phyloP scores from a whole-genome alignment of 2,329 filamentous ascomycete species.

The Nothophoma quercina region DNA sequence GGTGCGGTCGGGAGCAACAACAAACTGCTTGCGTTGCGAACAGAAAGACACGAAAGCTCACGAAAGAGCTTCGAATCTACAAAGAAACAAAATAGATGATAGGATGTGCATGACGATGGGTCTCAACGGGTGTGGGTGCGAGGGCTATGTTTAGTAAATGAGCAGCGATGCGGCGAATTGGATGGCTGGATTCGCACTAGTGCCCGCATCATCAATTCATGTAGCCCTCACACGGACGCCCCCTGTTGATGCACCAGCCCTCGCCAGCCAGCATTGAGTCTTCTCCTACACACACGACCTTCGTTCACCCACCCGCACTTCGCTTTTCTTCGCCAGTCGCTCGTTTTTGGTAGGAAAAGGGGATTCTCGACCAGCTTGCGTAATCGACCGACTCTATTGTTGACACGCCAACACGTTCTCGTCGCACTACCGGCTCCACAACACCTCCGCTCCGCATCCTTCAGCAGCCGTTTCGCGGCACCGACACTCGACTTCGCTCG shows the following conservation, averaged over 20 bases:
- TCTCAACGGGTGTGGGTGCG: slow-evolving; percentile 15
- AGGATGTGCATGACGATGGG: slow-evolving; percentile 18
- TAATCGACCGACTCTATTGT: slow-evolving; percentile 29
- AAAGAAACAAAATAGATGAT: slow-evolving; percentile 5
- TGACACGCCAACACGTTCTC: slow-evolving; percentile 37
- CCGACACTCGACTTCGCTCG: slow-evolving; percentile 7
- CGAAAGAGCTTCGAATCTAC: slow-evolving; percentile 1
- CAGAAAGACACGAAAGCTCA: background rate
- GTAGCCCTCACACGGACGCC: slow-evolving; percentile 11
- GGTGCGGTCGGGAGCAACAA: background rate
- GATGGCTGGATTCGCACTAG: slow-evolving; percentile 10
- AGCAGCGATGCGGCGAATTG: slow-evolving; percentile 17
- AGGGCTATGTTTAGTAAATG: slow-evolving; percentile 15
- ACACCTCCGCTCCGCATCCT: slow-evolving; percentile 23
- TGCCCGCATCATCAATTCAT: slow-evolving; percentile 18
- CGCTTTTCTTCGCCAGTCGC: slow-evolving; percentile 44
- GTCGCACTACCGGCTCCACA: slow-evolving; percentile 32
- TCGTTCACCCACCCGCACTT: slow-evolving; percentile 8
- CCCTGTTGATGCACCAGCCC: slow-evolving; percentile 19
- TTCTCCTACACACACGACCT: slow-evolving; percentile 1
- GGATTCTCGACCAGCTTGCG: slow-evolving; percentile 17
- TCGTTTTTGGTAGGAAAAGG: slow-evolving; percentile 43
- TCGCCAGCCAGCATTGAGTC: slow-evolving; percentile 5
- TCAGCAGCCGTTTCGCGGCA: slow-evolving; percentile 21
- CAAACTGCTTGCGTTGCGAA: background rate